These are phyloP conservation scores for Funneliformis mosseae DNA, from an alignment of 192 early-diverging fungal species.

Conservation along the genomic window DNA sequence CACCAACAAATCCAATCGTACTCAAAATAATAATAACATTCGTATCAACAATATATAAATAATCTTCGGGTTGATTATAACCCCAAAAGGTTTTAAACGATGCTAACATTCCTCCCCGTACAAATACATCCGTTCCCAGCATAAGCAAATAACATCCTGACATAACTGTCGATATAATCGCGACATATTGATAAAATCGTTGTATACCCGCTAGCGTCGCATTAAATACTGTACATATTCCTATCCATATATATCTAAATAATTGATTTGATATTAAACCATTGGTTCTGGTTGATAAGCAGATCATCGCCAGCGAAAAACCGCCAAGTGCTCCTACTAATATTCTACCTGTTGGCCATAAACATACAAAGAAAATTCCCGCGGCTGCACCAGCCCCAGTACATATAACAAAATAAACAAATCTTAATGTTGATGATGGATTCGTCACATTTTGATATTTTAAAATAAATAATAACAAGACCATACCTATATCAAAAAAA, in stretches of 20 bases:
- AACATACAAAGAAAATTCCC: slow-evolving; percentile 26
- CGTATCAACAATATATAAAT: neutral
- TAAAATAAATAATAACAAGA: slow-evolving; percentile 26
- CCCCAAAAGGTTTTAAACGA: slow-evolving; percentile 30
- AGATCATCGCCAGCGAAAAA: slow-evolving; percentile 1
- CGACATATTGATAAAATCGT: slow-evolving; percentile 8
- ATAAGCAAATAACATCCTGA: slow-evolving; percentile 18
- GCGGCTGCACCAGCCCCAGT: neutral
- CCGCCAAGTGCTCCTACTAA: slow-evolving; percentile 27
- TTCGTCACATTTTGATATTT: slow-evolving; percentile 29
- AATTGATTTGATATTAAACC: slow-evolving; percentile 26
- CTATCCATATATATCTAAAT: slow-evolving; percentile 2
- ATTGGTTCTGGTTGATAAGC: neutral
- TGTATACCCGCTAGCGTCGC: neutral
- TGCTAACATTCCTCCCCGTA: slow-evolving; percentile 2
- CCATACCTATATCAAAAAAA: slow-evolving; percentile 15
- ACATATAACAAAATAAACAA: slow-evolving; percentile 29
- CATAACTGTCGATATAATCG: slow-evolving; percentile 22
- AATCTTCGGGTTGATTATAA: slow-evolving; percentile 5
- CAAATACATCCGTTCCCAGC: slow-evolving; percentile 22
- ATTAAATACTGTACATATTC: neutral
- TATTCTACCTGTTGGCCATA: slow-evolving; percentile 27
- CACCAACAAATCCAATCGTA: slow-evolving; percentile 1
- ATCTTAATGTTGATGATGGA: neutral
- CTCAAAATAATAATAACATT: slow-evolving; percentile 1